phyloP scores from a whole-genome alignment of 371 early-diverging fungal genomes.

The Actinomucor elegans region DNA sequence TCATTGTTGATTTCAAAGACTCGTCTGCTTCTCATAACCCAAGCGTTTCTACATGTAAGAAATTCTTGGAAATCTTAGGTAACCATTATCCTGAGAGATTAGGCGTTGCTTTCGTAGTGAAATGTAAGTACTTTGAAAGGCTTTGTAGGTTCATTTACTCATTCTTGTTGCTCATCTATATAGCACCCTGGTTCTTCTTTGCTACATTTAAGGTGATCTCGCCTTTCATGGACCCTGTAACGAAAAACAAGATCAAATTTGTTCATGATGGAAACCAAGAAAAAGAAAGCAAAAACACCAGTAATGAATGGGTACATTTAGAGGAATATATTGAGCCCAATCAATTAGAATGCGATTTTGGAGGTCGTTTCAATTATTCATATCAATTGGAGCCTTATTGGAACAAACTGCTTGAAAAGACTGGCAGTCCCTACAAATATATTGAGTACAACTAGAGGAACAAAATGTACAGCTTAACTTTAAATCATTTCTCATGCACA shows the following conservation, averaged over 20 bases:
- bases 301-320: conserved; percentile 52
- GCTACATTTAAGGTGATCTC: conserved; percentile 77
- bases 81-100: conserved; percentile 90
- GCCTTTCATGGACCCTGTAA: conserved; percentile 91
- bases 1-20: conserved; percentile 83
- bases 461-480: no score
- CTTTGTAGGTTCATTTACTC: background rate
- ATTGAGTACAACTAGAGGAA: conserved; percentile 31
- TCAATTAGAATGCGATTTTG: conserved; percentile 61
- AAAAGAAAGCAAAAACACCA: conserved; percentile 21
- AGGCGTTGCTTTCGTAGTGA: conserved; percentile 49
- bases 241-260: conserved; percentile 84
- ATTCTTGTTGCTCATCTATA: background rate
- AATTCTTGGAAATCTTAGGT: conserved; percentile 76
- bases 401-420: conserved; percentile 44
- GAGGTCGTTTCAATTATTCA: conserved; percentile 57
- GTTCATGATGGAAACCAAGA: conserved; percentile 60
- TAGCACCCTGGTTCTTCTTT: conserved; percentile 89
- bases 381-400: conserved; percentile 65
- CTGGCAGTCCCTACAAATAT: conserved; percentile 44
- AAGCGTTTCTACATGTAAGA: conserved; percentile 70
- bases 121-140: conserved; percentile 30
- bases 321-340: conserved; percentile 51
- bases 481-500: no score
- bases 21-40: conserved; percentile 68